Base-by-base conservation (phyloP, 192 early-diverging fungal species). In the Kappamyces sp. region DNA sequence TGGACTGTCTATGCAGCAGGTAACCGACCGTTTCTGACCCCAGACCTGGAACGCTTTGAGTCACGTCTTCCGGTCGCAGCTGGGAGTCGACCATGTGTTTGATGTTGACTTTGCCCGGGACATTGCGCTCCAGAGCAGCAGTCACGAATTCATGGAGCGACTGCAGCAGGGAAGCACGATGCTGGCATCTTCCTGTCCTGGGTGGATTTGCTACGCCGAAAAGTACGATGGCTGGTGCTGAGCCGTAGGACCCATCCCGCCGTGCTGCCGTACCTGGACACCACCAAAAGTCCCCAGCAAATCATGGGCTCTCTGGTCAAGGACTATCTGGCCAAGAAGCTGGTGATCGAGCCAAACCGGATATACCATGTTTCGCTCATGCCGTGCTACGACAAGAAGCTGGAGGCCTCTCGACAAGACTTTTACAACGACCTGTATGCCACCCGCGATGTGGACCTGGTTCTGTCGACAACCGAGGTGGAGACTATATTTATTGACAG, bases 321-420 rank as follows among this genome's bases (percentile, higher is more conserved):
- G 71, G 79, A 87, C 55, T 86, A 87, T 61, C 66, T 92, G 41
- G 89, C 84, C 33, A 70, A 73, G 12, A 77, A 82, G 57, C 71
- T 90, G 12, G 78, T 75, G 12, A 47, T 78, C 1, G 65, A 13
- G 36, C 88, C 91, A 2, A 76, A 90, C 65, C 77, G 74, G 49
- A 86, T 97, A 32, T 97, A 92, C 67, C 97, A 99, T 66, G 88
- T 97, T 8, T 73, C 88, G 2, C 75, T 99, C 32, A 97, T 97
- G 97, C 94, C 94, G 37, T 99, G 97, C 71, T 99, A 93, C 59
- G 97, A 99, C 70, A 99, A 97, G 67, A 99, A 99, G 72, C 80
- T 99, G 12, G 97, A 99, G 71, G 97, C 94, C 0, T 94, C 91
- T 35, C 80, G 97, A 12, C 74, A 78, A 38, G 93, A 97, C 63